Conservation (phyloP, 257 asterid genomes). For the Parsonsia alboflavescens region DNA sequence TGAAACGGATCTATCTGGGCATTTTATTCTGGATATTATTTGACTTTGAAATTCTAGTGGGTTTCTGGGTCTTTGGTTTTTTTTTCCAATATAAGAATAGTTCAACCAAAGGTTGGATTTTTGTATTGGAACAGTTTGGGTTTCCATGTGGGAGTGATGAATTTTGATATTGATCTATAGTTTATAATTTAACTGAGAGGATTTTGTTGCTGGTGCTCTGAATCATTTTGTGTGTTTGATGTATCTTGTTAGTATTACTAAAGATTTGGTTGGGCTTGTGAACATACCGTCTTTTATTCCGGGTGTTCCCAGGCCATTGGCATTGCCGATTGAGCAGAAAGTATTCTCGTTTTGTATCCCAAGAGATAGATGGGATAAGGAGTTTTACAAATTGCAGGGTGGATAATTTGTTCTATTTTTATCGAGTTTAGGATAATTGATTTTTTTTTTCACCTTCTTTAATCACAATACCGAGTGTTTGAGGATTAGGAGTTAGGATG, state of each 20-base stretch:
- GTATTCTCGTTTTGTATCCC: slow-evolving; percentile 44
- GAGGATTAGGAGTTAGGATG: slow-evolving; percentile 36
- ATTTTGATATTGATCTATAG: slow-evolving; percentile 27
- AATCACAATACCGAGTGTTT: slow-evolving; percentile 17
- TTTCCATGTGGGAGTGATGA: slow-evolving; percentile 7
- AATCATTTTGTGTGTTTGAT: slow-evolving; percentile 48
- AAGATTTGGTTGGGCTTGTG: slow-evolving; percentile 61
- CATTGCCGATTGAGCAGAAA: slow-evolving; percentile 46
- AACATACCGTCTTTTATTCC: slow-evolving; percentile 43
- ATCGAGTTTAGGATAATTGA: slow-evolving; percentile 3
- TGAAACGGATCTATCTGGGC: background rate
- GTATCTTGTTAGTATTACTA: slow-evolving; percentile 42
- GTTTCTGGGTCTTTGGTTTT: background rate
- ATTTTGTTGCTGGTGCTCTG: slow-evolving; percentile 11
- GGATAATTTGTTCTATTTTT: slow-evolving; percentile 37
- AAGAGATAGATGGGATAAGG: slow-evolving; percentile 87
- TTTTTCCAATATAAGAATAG: background rate
- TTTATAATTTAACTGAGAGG: slow-evolving; percentile 25
- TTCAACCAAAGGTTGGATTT: background rate
- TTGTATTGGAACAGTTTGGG: slow-evolving; percentile 8
- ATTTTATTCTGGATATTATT: background rate
- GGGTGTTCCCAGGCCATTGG: slow-evolving; percentile 79
- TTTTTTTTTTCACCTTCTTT: background rate
- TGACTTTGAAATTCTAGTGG: background rate
- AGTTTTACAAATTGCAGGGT: slow-evolving; percentile 67